Percentiles rank a stretch among this genome's conserved stretches.
phyloP scores from a whole-genome alignment of 2,329 filamentous ascomycete species.

The Penicillium sp. region DNA sequence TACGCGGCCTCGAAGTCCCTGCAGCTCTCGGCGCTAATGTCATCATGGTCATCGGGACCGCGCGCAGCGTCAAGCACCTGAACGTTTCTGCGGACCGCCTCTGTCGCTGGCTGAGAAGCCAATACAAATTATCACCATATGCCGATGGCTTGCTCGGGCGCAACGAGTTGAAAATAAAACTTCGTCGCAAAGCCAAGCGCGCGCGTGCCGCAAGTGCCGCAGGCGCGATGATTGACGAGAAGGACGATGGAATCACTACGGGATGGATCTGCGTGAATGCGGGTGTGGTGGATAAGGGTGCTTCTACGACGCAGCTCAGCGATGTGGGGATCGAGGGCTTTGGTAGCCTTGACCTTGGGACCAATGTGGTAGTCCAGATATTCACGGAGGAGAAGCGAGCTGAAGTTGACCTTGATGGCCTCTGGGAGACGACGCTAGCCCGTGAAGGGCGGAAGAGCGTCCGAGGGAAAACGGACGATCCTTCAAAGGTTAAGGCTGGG shows the following conservation, averaged over 20 bases:
- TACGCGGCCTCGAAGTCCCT: slow-evolving; percentile 78
- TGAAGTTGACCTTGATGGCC: slow-evolving; percentile 62
- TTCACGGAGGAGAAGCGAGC: slow-evolving; percentile 66
- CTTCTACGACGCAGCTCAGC: slow-evolving; percentile 28
- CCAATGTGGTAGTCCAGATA: slow-evolving; percentile 66
- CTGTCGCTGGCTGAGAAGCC: slow-evolving; percentile 75
- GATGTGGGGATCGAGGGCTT: slow-evolving; percentile 66
- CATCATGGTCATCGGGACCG: slow-evolving; percentile 88
- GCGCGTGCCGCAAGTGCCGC: slow-evolving; percentile 74
- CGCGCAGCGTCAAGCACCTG: slow-evolving; percentile 87
- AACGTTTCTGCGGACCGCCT: slow-evolving; percentile 88
- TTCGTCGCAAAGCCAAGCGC: slow-evolving; percentile 73
- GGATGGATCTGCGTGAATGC: slow-evolving; percentile 96
- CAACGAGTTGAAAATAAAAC: slow-evolving; percentile 84
- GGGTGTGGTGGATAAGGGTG: slow-evolving; percentile 60
- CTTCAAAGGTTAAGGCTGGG: slow-evolving; percentile 20
- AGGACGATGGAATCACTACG: slow-evolving; percentile 83
- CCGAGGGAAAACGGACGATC: slow-evolving; percentile 29
- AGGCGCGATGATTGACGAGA: slow-evolving; percentile 53
- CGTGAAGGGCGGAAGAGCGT: slow-evolving; percentile 37
- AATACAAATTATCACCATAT: slow-evolving; percentile 67
- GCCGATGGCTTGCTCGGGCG: slow-evolving; percentile 86
- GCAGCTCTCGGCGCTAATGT: slow-evolving; percentile 83
- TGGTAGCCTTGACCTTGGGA: slow-evolving; percentile 55
- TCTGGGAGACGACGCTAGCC: slow-evolving; percentile 55